Conservation (phyloP, 139 green algal species). For the Chara braunii region DNA sequence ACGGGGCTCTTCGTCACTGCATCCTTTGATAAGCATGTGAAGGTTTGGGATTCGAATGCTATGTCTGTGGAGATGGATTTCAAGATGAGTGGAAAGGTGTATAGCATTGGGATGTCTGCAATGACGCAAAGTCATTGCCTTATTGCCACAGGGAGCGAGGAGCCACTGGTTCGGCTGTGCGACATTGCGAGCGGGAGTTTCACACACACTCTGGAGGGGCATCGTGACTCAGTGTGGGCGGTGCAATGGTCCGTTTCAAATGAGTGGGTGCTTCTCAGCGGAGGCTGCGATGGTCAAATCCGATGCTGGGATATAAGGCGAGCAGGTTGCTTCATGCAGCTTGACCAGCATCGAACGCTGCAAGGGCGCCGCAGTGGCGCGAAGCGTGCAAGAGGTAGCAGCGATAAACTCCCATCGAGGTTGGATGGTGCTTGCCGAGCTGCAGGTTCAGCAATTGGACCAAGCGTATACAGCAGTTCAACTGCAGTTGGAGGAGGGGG, state of each 20-base stretch:
- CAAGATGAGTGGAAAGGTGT: constrained; percentile 53
- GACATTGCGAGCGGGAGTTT: constrained; percentile 60
- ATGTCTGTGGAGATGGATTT: constrained; percentile 54
- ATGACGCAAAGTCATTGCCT: neutral
- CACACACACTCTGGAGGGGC: constrained; percentile 65
- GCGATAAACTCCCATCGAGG: neutral
- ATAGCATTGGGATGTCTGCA: constrained; percentile 59
- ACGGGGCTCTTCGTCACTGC: constrained; percentile 65
- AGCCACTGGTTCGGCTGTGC: constrained; percentile 56
- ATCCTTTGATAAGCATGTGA: constrained; percentile 58
- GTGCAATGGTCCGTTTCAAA: constrained; percentile 55
- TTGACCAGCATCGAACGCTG: constrained; percentile 26
- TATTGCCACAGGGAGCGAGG: constrained; percentile 41
- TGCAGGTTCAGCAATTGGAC: neutral
- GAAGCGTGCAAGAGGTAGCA: neutral
- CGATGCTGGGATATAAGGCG: constrained; percentile 31
- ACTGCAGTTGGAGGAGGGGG: neutral
- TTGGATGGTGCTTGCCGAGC: neutral
- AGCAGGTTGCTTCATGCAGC: constrained; percentile 15
- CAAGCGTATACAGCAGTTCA: neutral
- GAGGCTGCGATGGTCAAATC: constrained; percentile 39
- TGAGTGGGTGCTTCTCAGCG: constrained; percentile 66
- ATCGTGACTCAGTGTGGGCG: constrained; percentile 56
- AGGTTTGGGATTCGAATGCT: constrained; percentile 44
- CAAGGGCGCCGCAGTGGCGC: neutral